These are phyloP conservation scores for Penicillium simplicissimum DNA, from an alignment of 495 filamentous ascomycete genomes.

Conservation along the genomic window DNA sequence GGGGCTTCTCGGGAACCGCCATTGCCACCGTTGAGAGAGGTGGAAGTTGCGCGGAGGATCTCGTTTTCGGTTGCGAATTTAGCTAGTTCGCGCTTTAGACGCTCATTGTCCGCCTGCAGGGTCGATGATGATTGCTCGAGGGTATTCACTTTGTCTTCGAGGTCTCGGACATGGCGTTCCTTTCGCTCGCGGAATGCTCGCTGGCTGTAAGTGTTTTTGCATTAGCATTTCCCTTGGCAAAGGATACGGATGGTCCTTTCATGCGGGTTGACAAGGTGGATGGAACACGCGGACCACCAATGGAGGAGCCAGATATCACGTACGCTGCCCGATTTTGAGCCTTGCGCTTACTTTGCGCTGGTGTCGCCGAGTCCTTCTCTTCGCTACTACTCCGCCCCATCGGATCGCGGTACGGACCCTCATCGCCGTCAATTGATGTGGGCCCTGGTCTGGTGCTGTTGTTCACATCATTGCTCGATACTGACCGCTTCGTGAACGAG, in stretches of 20 bases:
- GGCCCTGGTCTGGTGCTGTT: conserved; percentile 23
- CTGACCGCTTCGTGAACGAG: conserved; percentile 44
- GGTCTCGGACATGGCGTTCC: conserved; percentile 87
- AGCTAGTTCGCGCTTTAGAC: conserved; percentile 77
- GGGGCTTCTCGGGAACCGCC: conserved; percentile 24
- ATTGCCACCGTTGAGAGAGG: conserved; percentile 20
- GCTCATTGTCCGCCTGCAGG: conserved; percentile 75
- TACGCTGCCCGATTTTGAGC: conserved; percentile 97
- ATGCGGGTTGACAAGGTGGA: not conserved
- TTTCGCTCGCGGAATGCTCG: conserved; percentile 97
- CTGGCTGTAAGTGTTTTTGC: conserved; percentile 57
- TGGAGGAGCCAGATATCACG: conserved; percentile 37
- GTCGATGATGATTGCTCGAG: conserved; percentile 60
- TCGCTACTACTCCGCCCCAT: conserved; percentile 53
- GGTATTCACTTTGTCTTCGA: conserved; percentile 80
- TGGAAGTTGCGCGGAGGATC: conserved; percentile 79
- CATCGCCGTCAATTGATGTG: conserved; percentile 37
- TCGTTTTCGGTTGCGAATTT: conserved; percentile 86
- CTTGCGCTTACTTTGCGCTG: conserved; percentile 84
- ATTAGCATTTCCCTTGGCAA: conserved; percentile 4
- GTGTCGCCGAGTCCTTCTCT: conserved; percentile 69
- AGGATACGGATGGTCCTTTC: not conserved
- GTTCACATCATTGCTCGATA: conserved; percentile 33
- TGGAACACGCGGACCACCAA: not conserved
- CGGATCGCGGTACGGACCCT: conserved; percentile 29